Percentiles rank a stretch among this genome's conserved stretches.
phyloP scores from a whole-genome alignment of 2,329 filamentous ascomycete genomes.

The Lecanicillium sp. region DNA sequence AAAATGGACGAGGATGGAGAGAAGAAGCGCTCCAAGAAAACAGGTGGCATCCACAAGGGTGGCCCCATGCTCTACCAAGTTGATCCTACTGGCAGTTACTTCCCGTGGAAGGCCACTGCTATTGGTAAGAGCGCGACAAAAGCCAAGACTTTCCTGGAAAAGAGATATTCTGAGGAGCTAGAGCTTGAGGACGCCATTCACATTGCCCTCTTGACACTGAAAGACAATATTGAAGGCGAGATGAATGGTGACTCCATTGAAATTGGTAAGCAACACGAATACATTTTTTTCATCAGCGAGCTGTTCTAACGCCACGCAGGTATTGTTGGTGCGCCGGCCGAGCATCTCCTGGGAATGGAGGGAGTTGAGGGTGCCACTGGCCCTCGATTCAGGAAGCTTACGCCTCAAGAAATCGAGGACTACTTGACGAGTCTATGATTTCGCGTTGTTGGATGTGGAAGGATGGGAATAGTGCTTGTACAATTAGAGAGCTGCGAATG shows the following conservation, averaged over 20 bases:
- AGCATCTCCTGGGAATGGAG: constrained; percentile 86
- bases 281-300: not conserved
- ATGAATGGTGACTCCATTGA: constrained; percentile 99
- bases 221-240: constrained; percentile 98
- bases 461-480: constrained; percentile 26
- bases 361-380: constrained; percentile 79
- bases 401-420: constrained; percentile 96
- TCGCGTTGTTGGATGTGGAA: constrained; percentile 8
- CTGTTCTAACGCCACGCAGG: constrained; percentile 41
- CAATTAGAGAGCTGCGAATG: constrained; percentile 36
- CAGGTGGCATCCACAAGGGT: constrained; percentile 89
- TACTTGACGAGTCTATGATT: constrained; percentile 94
- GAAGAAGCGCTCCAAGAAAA: constrained; percentile 74
- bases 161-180: constrained; percentile 94
- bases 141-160: constrained; percentile 98
- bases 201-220: constrained; percentile 92
- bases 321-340: constrained; percentile 89
- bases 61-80: constrained; percentile 98
- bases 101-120: constrained; percentile 98
- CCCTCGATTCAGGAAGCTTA: constrained; percentile 88
- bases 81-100: constrained; percentile 97
- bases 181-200: constrained; percentile 98
- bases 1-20: constrained; percentile 62
- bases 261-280: constrained; percentile 58
- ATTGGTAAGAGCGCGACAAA: constrained; percentile 98